phyloP scores from a whole-genome alignment of 2,329 filamentous ascomycete genomes.

The Xylaria sp. region DNA sequence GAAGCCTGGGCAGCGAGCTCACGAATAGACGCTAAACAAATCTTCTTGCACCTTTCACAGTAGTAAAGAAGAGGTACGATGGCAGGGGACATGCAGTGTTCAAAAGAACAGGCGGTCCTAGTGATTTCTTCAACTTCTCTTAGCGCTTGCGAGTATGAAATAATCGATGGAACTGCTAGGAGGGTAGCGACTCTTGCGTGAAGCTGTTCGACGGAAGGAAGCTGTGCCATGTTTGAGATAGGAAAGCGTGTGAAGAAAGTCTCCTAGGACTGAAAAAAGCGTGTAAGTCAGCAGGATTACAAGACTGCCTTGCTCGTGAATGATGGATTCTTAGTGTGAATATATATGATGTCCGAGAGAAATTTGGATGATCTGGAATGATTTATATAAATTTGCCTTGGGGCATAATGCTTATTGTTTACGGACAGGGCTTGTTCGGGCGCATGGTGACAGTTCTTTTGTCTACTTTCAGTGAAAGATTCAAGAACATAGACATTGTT shows the following conservation, averaged over 20 bases:
- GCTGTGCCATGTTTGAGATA: constrained; percentile 2
- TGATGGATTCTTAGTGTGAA: neutral
- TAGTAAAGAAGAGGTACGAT: neutral
- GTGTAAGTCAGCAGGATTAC: neutral
- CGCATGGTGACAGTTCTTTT: neutral
- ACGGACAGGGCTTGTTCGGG: neutral
- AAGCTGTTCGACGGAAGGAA: neutral
- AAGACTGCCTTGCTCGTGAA: constrained; percentile 15
- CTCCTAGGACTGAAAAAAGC: neutral
- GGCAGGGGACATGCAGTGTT: neutral
- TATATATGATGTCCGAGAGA: neutral
- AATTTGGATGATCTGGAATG: neutral
- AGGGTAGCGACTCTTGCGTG: neutral
- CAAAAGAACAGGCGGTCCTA: neutral
- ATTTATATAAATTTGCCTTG: neutral
- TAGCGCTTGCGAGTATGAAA: constrained; percentile 16
- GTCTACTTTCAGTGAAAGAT: neutral
- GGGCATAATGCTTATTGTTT: constrained; percentile 1
- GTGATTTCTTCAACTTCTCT: constrained; percentile 10
- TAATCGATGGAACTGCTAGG: neutral
- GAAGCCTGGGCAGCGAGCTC: neutral
- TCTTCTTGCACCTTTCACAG: neutral
- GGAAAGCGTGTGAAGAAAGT: neutral
- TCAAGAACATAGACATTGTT: neutral
- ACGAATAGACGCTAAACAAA: neutral